Evolutionary conservation across 257 asterid genomes (phyloP).

Genomic region (Solanum chilense): DNA sequence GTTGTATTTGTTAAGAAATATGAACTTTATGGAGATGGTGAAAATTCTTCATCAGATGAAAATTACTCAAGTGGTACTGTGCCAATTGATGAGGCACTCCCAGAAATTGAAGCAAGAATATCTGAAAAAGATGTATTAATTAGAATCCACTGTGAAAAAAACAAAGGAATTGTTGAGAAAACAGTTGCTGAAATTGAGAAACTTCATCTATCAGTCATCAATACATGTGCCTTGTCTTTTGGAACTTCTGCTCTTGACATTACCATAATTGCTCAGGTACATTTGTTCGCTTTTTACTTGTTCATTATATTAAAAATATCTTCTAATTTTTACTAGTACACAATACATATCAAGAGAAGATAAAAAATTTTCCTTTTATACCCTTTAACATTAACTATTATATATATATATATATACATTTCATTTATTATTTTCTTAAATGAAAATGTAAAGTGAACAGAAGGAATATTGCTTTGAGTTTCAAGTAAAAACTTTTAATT

Average conservation of each 20-base stretch:
- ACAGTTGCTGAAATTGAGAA: constrained; percentile 45
- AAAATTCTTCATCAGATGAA: constrained; percentile 20
- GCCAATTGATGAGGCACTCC: constrained; percentile 25
- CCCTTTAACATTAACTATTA: no score
- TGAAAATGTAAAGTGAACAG: no score
- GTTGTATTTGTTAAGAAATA: constrained; percentile 44
- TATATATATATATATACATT: no score
- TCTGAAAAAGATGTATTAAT: constrained; percentile 43
- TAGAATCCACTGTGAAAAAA: constrained; percentile 58
- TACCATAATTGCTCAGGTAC: constrained; percentile 61
- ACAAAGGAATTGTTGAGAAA: constrained; percentile 42
- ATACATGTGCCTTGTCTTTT: constrained; percentile 46
- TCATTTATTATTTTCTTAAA: no score
- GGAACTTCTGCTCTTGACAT: constrained; percentile 60
- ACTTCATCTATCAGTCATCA: constrained; percentile 43
- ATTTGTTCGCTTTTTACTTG: not conserved
- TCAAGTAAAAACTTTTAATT: no score
- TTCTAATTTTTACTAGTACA: no score
- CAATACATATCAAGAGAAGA: no score
- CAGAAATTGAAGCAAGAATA: constrained; percentile 52
- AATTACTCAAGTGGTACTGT: not conserved
- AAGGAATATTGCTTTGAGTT: no score
- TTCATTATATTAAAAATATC: not conserved
- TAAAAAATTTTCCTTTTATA: no score
- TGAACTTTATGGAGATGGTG: constrained; percentile 11